Base-by-base conservation (phyloP, 805 yeast genomes). In the Wickerhamiella alocasiicola region DNA sequence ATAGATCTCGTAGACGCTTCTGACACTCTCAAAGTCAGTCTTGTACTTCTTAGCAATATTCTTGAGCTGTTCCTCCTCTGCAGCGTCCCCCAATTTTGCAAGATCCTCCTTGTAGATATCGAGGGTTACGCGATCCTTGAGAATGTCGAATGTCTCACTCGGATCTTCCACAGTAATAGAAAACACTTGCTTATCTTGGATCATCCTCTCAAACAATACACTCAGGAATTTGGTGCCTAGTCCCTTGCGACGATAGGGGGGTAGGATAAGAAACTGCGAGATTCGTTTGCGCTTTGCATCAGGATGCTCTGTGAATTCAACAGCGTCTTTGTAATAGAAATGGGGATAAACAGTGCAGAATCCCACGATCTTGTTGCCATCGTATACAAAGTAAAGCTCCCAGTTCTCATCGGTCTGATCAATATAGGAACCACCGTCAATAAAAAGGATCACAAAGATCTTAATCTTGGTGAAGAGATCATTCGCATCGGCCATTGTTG, bases 121-220 rank as follows among this genome's bases (percentile, higher is more conserved):
- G 49, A 84, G 64, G 54, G 91, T 97, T 47, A 76, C 70, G 24
- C 88, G 65, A 55, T 91, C 96, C 44, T 98, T 69, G 49, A 91
- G 64, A 54, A 82, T 93, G 55, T 91, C 98, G 61, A 91, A 88
- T 26, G 75, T 74, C 55, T 85, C 95, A 54, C 80, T 81, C 2
- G 97, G 97, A 56, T 91, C 98, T 56, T 91, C 97, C 3, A 91
- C 84, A 0, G 88, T 83, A 29, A 91, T 69, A 51, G 87, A 94
- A 25, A 63, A 60, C 18, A 85, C 73, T 1, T 53, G 45, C 0
- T 56, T 52, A 47, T 81, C 80, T 0, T 53, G 48, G 3, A 65
- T 49, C 81, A 94, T 84, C 33, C 56, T 46, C 2, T 67, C 62
- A 42, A 71, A 66, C 6, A 91, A 59, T 0, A 67, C 45, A 9